phyloP scores from a whole-genome alignment of 768 basidiomycete genomes.

The Tricholoma matsutake region DNA sequence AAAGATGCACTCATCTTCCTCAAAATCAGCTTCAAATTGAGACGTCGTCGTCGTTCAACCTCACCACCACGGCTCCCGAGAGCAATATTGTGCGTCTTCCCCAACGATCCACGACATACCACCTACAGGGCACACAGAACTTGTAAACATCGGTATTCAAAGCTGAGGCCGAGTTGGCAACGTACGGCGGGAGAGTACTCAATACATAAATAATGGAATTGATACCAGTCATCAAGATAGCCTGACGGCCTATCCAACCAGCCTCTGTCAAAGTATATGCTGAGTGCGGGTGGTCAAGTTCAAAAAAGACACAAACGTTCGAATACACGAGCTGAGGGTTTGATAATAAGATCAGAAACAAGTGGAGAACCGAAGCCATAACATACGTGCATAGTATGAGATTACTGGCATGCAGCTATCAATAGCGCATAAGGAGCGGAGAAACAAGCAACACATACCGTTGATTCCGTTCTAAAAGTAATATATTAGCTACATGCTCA shows the following conservation, averaged over 20 bases:
- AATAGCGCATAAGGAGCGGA: conserved; percentile 5
- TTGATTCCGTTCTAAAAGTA: conserved; percentile 84
- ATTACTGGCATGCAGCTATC: conserved; percentile 56
- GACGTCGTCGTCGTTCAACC: conserved; percentile 15
- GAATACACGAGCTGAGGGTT: conserved; percentile 74
- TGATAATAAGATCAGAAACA: neutral
- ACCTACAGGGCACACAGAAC: conserved; percentile 41
- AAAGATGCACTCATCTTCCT: conserved; percentile 79
- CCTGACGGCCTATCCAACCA: conserved; percentile 84
- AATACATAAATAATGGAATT: conserved; percentile 71
- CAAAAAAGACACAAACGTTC: conserved; percentile 54
- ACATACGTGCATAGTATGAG: conserved; percentile 89
- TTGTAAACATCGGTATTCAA: neutral
- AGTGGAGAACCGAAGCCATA: neutral
- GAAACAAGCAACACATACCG: conserved; percentile 42
- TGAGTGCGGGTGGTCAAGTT: neutral
- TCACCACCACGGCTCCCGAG: conserved; percentile 66
- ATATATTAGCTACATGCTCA: neutral
- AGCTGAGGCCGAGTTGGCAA: conserved; percentile 7
- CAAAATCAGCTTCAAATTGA: neutral
- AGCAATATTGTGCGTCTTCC: conserved; percentile 80
- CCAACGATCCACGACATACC: conserved; percentile 83
- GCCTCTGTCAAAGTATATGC: conserved; percentile 48
- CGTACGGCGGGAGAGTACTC: conserved; percentile 70
- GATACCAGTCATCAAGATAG: conserved; percentile 87